Evolutionary conservation across 2,329 filamentous ascomycete species (phyloP).

Genomic region (Colletotrichum tropicicola): DNA sequence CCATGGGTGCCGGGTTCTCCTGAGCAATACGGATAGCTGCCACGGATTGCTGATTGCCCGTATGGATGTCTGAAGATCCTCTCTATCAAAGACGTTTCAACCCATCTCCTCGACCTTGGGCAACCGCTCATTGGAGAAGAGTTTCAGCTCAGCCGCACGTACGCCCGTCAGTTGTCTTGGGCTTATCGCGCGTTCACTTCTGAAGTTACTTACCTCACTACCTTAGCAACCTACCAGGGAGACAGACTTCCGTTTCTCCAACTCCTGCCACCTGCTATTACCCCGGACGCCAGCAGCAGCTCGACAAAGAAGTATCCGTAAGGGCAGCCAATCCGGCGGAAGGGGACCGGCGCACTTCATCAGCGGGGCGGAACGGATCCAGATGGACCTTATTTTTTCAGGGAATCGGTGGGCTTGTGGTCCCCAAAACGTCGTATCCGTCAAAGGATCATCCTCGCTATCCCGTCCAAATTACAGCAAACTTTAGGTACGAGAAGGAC

Average conservation of each 20-base stretch:
- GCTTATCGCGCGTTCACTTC: neutral
- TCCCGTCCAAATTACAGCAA: neutral
- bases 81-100: conserved; percentile 14
- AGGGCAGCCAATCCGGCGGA: neutral
- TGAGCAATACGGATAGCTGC: neutral
- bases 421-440: neutral
- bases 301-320: too few species aligned
- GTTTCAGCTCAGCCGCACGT: neutral
- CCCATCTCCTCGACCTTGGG: neutral
- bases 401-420: neutral
- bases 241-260: too few species aligned
- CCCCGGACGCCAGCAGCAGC: too few species aligned
- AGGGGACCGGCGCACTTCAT: conserved; percentile 4
- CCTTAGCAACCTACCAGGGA: too few species aligned
- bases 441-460: conserved; percentile 1
- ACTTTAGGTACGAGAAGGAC: neutral
- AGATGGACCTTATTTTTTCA: conserved; percentile 18
- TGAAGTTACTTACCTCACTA: neutral
- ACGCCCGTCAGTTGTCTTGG: conserved; percentile 1
- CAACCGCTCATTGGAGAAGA: neutral
- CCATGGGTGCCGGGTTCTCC: conserved; percentile 9
- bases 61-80: conserved; percentile 7
- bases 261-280: too few species aligned
- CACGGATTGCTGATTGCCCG: neutral
- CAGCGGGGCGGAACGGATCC: conserved; percentile 13